A percentile compares a stretch with the other conserved stretches of the same genome.
Conservation (phyloP, 768 basidiomycete genomes). For the Hemileccinum impolitum region DNA sequence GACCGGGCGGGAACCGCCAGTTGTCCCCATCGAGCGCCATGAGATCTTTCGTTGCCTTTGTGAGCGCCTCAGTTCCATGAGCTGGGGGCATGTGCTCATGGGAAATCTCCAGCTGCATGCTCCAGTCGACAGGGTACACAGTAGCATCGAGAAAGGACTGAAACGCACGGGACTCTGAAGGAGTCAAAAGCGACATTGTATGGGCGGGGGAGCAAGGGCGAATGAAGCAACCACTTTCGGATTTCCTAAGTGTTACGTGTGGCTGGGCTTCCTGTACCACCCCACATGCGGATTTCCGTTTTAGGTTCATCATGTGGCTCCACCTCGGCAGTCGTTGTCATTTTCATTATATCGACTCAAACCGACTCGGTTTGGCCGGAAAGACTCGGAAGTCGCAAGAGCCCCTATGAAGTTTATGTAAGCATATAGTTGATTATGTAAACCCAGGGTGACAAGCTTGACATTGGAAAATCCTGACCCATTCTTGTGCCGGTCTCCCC, state of each 20-base stretch:
- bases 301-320: constrained; percentile 20
- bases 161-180: constrained; percentile 63
- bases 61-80: constrained; percentile 59
- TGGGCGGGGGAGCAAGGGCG: not conserved
- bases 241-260: constrained; percentile 19
- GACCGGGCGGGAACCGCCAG: constrained; percentile 33
- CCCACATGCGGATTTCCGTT: constrained; percentile 18
- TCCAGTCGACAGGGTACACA: constrained; percentile 47
- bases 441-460: not conserved
- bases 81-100: constrained; percentile 49
- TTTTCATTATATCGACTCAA: not conserved
- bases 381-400: not conserved
- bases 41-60: constrained; percentile 80
- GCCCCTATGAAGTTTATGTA: not conserved
- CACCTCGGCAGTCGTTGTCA: not conserved
- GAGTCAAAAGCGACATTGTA: constrained; percentile 60
- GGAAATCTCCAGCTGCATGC: constrained; percentile 32
- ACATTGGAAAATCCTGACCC: constrained; percentile 21
- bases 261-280: constrained; percentile 24
- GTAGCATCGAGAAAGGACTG: constrained; percentile 63
- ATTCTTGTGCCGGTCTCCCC: too few species aligned
- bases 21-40: constrained; percentile 61
- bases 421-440: constrained; percentile 3
- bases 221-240: constrained; percentile 14
- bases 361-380: not conserved